Conservation (phyloP, 73 alveolate species). For the Paramecium sexaurelia region DNA sequence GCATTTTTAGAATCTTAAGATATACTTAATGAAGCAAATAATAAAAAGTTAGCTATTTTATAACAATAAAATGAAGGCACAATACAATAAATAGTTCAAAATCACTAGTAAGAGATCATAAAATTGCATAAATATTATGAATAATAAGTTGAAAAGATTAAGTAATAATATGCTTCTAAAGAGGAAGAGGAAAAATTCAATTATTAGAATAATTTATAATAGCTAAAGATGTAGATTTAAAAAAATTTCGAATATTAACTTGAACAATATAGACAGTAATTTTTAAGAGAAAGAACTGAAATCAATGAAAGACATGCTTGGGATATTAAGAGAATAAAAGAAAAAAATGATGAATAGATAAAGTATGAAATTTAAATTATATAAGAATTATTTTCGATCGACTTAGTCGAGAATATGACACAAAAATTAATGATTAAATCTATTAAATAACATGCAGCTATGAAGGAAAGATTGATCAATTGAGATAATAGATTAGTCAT, state of each 20-base stretch:
- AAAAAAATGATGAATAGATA: background rate
- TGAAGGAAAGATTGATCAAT: background rate
- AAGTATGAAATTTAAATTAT: background rate
- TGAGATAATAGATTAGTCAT: background rate
- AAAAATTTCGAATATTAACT: background rate
- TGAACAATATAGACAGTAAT: background rate
- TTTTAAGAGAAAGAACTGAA: background rate
- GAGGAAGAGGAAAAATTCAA: background rate
- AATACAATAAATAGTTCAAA: background rate
- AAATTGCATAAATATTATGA: background rate
- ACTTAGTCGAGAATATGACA: background rate
- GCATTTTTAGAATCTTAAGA: background rate
- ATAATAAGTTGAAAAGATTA: background rate
- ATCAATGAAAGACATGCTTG: background rate
- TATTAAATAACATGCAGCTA: background rate
- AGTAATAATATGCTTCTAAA: background rate
- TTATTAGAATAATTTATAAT: background rate
- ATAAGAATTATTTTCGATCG: background rate
- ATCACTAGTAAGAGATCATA: background rate
- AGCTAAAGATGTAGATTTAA: background rate
- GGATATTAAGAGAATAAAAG: background rate
- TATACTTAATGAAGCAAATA: background rate
- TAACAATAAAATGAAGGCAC: background rate
- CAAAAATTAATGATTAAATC: background rate
- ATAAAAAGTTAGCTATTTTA: background rate